Percentiles rank a stretch among this genome's conserved stretches.
Conservation (phyloP, 2,329 filamentous ascomycete species). For the Aspergillus pseudoglaucus region DNA sequence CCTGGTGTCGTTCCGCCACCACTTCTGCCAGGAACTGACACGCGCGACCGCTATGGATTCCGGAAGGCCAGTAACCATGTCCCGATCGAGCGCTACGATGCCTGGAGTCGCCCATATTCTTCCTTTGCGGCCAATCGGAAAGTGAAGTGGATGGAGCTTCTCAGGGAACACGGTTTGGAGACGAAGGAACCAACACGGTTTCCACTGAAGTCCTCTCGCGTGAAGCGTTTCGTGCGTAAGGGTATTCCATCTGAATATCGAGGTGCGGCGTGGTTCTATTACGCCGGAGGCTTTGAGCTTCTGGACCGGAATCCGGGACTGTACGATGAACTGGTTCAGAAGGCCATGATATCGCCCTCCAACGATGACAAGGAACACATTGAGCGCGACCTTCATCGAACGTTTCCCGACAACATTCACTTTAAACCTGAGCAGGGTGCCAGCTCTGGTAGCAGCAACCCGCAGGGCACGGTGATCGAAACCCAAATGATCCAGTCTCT, state of each 20-base stretch:
- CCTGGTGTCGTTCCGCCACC: conserved; percentile 35
- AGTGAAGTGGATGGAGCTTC: conserved; percentile 73
- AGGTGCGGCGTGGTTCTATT: conserved; percentile 96
- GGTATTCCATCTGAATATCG: conserved; percentile 91
- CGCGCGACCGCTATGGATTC: conserved; percentile 83
- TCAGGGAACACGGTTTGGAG: conserved; percentile 69
- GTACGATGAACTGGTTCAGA: conserved; percentile 64
- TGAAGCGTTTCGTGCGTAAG: conserved; percentile 86
- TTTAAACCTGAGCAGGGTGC: conserved; percentile 62
- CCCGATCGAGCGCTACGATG: conserved; percentile 68
- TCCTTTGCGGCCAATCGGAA: conserved; percentile 67
- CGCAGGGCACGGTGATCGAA: conserved; percentile 47
- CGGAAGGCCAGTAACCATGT: conserved; percentile 80
- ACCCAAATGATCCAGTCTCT: conserved; percentile 74
- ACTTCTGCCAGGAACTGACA: conserved; percentile 23
- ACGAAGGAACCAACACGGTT: conserved; percentile 69
- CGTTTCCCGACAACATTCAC: conserved; percentile 86
- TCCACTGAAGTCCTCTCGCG: conserved; percentile 70
- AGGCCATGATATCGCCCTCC: conserved; percentile 58
- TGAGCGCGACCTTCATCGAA: conserved; percentile 86
- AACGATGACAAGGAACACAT: conserved; percentile 80
- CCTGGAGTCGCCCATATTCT: conserved; percentile 70
- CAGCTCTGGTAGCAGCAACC: conserved; percentile 30
- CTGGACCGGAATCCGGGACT: conserved; percentile 68
- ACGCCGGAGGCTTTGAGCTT: conserved; percentile 77